Percentiles rank a stretch among this genome's conserved stretches.
phyloP scores from a whole-genome alignment of 192 early-diverging fungal genomes.

The Thamnidium elegans region DNA sequence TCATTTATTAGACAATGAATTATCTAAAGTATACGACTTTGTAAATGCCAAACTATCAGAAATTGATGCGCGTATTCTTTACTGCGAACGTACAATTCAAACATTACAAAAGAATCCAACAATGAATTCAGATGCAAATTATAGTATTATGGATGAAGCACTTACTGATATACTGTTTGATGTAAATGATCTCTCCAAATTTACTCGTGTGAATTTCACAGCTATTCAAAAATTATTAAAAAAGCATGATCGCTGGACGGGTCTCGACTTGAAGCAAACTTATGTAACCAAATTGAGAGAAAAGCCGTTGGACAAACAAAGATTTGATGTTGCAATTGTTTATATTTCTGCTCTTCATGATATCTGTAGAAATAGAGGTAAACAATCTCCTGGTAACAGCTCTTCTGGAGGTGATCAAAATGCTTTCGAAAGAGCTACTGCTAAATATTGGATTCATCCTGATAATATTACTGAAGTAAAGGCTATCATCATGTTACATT shows the following conservation, averaged over 20 bases:
- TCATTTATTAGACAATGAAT: slow-evolving; percentile 29
- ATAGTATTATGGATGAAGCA: slow-evolving; percentile 56
- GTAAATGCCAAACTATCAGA: slow-evolving; percentile 71
- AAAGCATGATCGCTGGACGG: slow-evolving; percentile 83
- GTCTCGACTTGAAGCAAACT: slow-evolving; percentile 17
- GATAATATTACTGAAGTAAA: slow-evolving; percentile 96
- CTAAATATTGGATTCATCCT: slow-evolving; percentile 96
- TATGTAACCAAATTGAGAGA: slow-evolving; percentile 37
- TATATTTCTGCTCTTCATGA: slow-evolving; percentile 83
- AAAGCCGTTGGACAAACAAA: slow-evolving; percentile 75
- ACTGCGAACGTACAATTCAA: slow-evolving; percentile 58
- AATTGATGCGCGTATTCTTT: slow-evolving; percentile 67
- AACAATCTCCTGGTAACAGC: slow-evolving; percentile 24
- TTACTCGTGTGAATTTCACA: slow-evolving; percentile 78
- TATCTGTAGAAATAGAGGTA: slow-evolving; percentile 54
- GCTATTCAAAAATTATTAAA: slow-evolving; percentile 93
- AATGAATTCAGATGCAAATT: slow-evolving; percentile 54
- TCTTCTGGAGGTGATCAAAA: slow-evolving; percentile 34
- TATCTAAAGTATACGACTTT: slow-evolving; percentile 61
- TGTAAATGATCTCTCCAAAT: slow-evolving; percentile 77
- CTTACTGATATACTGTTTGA: slow-evolving; percentile 61
- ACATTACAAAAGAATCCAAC: slow-evolving; percentile 34
- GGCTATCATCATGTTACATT: slow-evolving; percentile 82
- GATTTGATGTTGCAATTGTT: slow-evolving; percentile 86
- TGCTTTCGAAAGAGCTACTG: slow-evolving; percentile 79